Evolutionary conservation across 225 moss, liverwort and hornwort genomes (phyloP).

Genomic region (Pseudisothecium myosuroides): DNA sequence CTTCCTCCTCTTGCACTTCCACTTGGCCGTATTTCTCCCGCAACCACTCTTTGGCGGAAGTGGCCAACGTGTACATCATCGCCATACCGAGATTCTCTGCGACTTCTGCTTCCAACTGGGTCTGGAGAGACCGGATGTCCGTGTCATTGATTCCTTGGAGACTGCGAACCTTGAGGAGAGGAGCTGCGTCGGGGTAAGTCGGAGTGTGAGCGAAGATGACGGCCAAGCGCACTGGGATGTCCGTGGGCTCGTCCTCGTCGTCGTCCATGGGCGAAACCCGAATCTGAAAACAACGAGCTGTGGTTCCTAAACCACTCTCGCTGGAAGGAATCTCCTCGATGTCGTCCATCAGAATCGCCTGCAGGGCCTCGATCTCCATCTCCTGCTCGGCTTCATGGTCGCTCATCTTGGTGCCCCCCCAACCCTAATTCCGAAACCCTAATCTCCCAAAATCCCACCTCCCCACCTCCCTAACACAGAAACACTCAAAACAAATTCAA

Average conservation of each 20-base stretch:
- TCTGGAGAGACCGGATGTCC: slow-evolving; percentile 59
- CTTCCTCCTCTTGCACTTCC: slow-evolving; percentile 24
- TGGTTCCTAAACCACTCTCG: slow-evolving; percentile 66
- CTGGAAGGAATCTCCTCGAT: slow-evolving; percentile 61
- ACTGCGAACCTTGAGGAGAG: slow-evolving; percentile 59
- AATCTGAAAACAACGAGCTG: slow-evolving; percentile 78
- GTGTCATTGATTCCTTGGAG: slow-evolving; percentile 65
- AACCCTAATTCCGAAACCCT: not conserved
- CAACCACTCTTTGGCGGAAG: slow-evolving; percentile 82
- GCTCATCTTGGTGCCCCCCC: slow-evolving; percentile 11
- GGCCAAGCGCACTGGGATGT: slow-evolving; percentile 87
- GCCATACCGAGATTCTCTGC: slow-evolving; percentile 90
- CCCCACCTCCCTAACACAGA: not conserved
- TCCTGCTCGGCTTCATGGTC: slow-evolving; percentile 88
- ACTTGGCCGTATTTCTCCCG: slow-evolving; percentile 81
- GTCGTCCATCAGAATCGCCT: slow-evolving; percentile 95
- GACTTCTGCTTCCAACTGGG: slow-evolving; percentile 47
- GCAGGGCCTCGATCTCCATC: slow-evolving; percentile 89
- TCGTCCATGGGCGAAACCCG: slow-evolving; percentile 93
- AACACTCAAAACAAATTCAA: not conserved
- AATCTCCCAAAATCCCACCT: not conserved
- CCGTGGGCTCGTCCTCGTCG: slow-evolving; percentile 91
- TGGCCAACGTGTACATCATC: slow-evolving; percentile 91
- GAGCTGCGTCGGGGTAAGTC: slow-evolving; percentile 76
- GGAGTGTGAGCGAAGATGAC: slow-evolving; percentile 89